Conservation (phyloP, 345 rosid species). For the Aquilaria yunnanensis region DNA sequence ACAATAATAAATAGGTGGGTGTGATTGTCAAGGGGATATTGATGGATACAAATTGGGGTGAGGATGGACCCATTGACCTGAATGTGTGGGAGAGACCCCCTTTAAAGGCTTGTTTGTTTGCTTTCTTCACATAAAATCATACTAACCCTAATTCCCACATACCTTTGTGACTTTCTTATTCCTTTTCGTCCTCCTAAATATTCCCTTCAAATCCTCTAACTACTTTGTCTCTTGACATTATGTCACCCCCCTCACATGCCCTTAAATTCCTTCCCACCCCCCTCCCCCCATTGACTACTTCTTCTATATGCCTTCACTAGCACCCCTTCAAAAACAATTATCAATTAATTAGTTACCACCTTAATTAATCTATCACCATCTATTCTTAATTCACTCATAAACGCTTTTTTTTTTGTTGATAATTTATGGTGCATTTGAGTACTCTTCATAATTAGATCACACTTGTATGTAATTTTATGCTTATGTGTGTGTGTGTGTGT, state of each 20-base stretch:
- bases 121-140: conserved; percentile 20
- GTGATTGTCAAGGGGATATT: conserved; percentile 1
- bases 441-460: no score
- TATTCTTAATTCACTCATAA: no score
- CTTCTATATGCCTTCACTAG: no score
- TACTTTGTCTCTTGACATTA: conserved; percentile 19
- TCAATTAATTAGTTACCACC: no score
- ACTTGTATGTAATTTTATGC: no score
- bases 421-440: no score
- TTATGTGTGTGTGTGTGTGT: no score
- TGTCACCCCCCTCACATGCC: conserved; percentile 17
- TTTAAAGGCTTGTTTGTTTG: conserved; percentile 32
- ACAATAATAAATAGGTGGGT: conserved; percentile 4
- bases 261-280: neutral
- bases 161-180: conserved; percentile 26
- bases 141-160: conserved; percentile 18
- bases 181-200: conserved; percentile 43
- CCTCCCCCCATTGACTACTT: no score
- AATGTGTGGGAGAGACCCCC: conserved; percentile 14
- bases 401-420: no score
- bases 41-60: neutral
- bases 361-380: no score
- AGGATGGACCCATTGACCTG: conserved; percentile 26
- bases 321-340: no score
- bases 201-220: conserved; percentile 30